Evolutionary conservation across 345 rosid genomes (phyloP).

Genomic region (Iberis pinnata): DNA sequence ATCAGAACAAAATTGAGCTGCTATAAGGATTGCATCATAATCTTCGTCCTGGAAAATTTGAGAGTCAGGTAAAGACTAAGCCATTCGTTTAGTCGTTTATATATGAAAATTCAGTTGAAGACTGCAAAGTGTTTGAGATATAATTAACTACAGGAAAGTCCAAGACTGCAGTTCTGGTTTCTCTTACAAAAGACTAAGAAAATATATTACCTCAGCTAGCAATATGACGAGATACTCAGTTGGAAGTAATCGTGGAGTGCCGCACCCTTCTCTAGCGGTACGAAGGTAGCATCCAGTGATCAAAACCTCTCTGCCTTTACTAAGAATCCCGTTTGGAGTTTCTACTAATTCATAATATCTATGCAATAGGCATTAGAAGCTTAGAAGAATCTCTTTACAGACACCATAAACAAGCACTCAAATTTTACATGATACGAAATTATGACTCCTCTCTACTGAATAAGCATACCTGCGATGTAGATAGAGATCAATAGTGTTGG

Average conservation of each 20-base stretch:
- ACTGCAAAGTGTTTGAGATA: not conserved
- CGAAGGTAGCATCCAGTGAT: slow-evolving; percentile 89
- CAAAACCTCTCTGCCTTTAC: slow-evolving; percentile 79
- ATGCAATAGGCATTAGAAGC: slow-evolving; percentile 15
- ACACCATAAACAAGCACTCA: slow-evolving; percentile 5
- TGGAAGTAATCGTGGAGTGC: slow-evolving; percentile 74
- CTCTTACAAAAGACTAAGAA: slow-evolving; percentile 6
- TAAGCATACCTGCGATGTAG: slow-evolving; percentile 67
- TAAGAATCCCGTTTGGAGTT: slow-evolving; percentile 61
- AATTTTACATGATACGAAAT: not conserved
- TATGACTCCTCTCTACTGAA: not conserved
- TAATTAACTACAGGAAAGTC: slow-evolving; percentile 8
- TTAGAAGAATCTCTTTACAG: slow-evolving; percentile 6
- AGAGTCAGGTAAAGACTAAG: slow-evolving; percentile 15
- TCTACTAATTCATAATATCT: slow-evolving; percentile 84
- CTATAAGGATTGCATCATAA: slow-evolving; percentile 72
- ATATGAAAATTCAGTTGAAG: not conserved
- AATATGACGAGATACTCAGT: slow-evolving; percentile 86
- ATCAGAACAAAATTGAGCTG: slow-evolving; percentile 79
- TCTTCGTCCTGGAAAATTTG: slow-evolving; percentile 60
- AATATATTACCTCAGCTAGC: slow-evolving; percentile 65
- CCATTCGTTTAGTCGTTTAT: not conserved
- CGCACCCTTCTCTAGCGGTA: slow-evolving; percentile 84
- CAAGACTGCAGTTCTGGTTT: slow-evolving; percentile 2
- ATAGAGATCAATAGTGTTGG: slow-evolving; percentile 82